phyloP scores from a whole-genome alignment of 1,284 basidiomycete genomes.

The Puccinia polysora region DNA sequence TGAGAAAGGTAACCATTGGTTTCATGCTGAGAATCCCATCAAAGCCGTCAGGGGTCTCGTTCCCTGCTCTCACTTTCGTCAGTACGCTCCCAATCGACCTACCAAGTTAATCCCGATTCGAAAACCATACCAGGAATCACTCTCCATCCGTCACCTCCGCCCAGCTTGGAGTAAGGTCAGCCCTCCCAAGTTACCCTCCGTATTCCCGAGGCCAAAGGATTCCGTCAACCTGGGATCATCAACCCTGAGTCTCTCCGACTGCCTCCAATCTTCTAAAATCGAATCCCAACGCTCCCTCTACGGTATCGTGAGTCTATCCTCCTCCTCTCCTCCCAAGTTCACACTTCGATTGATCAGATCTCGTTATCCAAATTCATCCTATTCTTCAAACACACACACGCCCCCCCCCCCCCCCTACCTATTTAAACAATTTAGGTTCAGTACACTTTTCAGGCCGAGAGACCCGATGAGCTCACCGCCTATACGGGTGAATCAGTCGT shows the following conservation, averaged over 20 bases:
- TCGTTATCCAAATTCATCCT: no score
- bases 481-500: constrained; percentile 56
- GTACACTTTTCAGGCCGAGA: constrained; percentile 19
- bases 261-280: no score
- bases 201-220: neutral
- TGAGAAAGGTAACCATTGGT: neutral
- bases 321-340: no score
- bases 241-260: constrained; percentile 4
- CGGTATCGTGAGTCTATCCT: constrained; percentile 10
- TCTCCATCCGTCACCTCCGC: no score
- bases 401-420: neutral
- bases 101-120: neutral
- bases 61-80: neutral
- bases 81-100: constrained; percentile 6
- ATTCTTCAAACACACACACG: no score
- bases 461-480: constrained; percentile 32
- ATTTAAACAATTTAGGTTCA: constrained; percentile 19
- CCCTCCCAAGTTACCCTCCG: neutral
- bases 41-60: neutral
- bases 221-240: no score
- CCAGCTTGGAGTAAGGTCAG: no score
- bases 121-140: neutral
- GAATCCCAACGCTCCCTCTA: no score
- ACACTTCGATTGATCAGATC: neutral
- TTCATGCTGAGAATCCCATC: constrained; percentile 22